Percentiles rank a stretch among this genome's conserved stretches.
Conservation (phyloP, 1,284 basidiomycete genomes). For the Cutaneotrichosporon curvatum region DNA sequence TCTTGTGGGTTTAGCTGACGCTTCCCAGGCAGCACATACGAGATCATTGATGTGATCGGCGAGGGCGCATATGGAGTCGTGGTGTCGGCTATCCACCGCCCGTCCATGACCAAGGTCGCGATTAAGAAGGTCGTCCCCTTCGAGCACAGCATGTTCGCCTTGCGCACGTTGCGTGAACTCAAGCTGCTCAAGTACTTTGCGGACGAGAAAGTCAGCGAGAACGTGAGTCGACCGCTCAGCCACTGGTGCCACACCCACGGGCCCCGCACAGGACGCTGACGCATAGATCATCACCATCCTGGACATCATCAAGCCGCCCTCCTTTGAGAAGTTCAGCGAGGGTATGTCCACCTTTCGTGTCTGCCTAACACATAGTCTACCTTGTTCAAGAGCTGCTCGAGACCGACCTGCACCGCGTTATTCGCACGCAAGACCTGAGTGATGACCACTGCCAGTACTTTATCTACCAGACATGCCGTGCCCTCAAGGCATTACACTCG, state of each 20-base stretch:
- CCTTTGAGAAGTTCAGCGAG: constrained; percentile 86
- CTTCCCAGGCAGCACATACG: constrained; percentile 55
- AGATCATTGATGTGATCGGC: constrained; percentile 86
- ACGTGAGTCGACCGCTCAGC: constrained; percentile 67
- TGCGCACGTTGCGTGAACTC: constrained; percentile 75
- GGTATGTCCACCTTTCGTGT: constrained; percentile 40
- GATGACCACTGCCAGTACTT: constrained; percentile 76
- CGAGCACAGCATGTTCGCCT: constrained; percentile 85
- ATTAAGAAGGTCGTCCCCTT: constrained; percentile 91
- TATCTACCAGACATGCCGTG: constrained; percentile 61
- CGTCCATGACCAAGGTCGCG: constrained; percentile 71
- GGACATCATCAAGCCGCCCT: constrained; percentile 85
- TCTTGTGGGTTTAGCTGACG: too few relatives aligned
- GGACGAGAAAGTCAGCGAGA: constrained; percentile 84
- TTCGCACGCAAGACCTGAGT: constrained; percentile 69
- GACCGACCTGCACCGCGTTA: constrained; percentile 65
- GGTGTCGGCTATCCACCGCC: constrained; percentile 70
- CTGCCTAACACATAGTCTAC: constrained; percentile 29
- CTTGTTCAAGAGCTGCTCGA: constrained; percentile 77
- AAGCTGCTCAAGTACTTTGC: constrained; percentile 86
- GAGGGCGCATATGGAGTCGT: constrained; percentile 76
- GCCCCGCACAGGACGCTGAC: neutral
- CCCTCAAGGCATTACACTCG: constrained; percentile 86
- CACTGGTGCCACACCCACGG: too few relatives aligned
- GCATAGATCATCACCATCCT: constrained; percentile 84